phyloP scores from a whole-genome alignment of 1,284 basidiomycete species.

The Rhodotorula sp. region DNA sequence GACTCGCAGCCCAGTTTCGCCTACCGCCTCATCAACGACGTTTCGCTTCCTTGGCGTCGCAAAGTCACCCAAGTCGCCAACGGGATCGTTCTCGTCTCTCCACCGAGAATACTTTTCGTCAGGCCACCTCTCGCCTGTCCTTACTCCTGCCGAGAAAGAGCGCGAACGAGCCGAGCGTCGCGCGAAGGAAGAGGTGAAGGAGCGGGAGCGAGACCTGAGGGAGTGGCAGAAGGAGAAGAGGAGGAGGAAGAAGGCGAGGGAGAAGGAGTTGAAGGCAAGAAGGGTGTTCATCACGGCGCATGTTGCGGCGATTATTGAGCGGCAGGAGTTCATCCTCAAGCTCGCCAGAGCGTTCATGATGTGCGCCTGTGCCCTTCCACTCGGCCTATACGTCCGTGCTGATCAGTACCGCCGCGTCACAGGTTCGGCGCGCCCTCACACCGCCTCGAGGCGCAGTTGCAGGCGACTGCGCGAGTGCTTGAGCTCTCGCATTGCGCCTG shows the following conservation, averaged over 20 bases:
- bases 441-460: slow-evolving; percentile 79
- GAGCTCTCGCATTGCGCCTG: slow-evolving; percentile 64
- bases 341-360: slow-evolving; percentile 87
- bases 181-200: slow-evolving; percentile 41
- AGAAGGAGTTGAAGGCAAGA: slow-evolving; percentile 1
- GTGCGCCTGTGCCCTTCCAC: slow-evolving; percentile 44
- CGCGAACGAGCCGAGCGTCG: slow-evolving; percentile 4
- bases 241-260: background rate
- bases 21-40: slow-evolving; percentile 7
- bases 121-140: background rate
- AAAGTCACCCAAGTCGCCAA: slow-evolving; percentile 11
- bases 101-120: slow-evolving; percentile 18
- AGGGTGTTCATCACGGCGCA: background rate
- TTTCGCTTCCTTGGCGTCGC: slow-evolving; percentile 19
- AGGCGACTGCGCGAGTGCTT: slow-evolving; percentile 77
- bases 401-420: background rate
- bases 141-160: slow-evolving; percentile 16
- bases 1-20: slow-evolving; percentile 3
- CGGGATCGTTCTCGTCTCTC: slow-evolving; percentile 3
- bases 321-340: slow-evolving; percentile 73
- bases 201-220: slow-evolving; percentile 42
- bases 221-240: slow-evolving; percentile 1
- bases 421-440: slow-evolving; percentile 58
- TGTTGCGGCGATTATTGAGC: background rate
- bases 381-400: background rate